A percentile compares a stretch with the other conserved stretches of the same genome.
Evolutionary conservation across 148 eudicot genomes (phyloP).

Genomic region (Arbutus unedo): DNA sequence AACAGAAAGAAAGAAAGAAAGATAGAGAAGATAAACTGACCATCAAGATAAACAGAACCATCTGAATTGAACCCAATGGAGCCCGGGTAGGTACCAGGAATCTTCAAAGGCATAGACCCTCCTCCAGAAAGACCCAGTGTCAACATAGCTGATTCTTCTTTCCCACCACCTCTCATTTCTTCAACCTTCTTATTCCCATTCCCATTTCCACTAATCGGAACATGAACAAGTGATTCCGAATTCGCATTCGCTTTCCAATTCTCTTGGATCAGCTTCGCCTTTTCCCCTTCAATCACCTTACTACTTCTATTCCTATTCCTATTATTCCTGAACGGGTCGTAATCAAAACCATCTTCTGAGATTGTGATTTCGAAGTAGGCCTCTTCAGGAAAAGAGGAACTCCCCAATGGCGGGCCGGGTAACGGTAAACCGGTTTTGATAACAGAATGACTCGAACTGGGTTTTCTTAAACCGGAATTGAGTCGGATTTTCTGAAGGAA

Average conservation of each 20-base stretch:
- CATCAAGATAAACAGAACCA: conserved; percentile 60
- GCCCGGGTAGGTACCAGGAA: conserved; percentile 55
- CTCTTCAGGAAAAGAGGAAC: conserved; percentile 69
- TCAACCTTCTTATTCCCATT: conserved; percentile 21
- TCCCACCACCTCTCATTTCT: conserved; percentile 22
- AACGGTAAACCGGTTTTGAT: conserved; percentile 55
- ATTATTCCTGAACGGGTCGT: conserved; percentile 13
- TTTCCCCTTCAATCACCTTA: conserved; percentile 34
- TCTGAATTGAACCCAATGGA: conserved; percentile 66
- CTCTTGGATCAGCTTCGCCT: conserved; percentile 41
- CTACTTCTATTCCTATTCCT: background rate
- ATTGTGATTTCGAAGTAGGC: conserved; percentile 79
- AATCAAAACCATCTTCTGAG: conserved; percentile 22
- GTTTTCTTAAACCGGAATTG: conserved; percentile 36
- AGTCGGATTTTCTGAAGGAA: conserved; percentile 69
- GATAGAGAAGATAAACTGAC: conserved; percentile 22
- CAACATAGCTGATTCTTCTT: conserved; percentile 20
- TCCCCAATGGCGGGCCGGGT: conserved; percentile 72
- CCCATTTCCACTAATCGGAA: conserved; percentile 19
- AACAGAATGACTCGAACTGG: conserved; percentile 15
- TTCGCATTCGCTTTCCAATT: conserved; percentile 7
- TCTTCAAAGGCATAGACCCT: conserved; percentile 29
- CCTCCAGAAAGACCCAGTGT: conserved; percentile 44
- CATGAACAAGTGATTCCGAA: conserved; percentile 23
- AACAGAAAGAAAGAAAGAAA: too few relatives aligned